A percentile compares a stretch with the other conserved stretches of the same genome.
Evolutionary conservation across 78 protist species (phyloP).

Genomic region (Guillardia theta): DNA sequence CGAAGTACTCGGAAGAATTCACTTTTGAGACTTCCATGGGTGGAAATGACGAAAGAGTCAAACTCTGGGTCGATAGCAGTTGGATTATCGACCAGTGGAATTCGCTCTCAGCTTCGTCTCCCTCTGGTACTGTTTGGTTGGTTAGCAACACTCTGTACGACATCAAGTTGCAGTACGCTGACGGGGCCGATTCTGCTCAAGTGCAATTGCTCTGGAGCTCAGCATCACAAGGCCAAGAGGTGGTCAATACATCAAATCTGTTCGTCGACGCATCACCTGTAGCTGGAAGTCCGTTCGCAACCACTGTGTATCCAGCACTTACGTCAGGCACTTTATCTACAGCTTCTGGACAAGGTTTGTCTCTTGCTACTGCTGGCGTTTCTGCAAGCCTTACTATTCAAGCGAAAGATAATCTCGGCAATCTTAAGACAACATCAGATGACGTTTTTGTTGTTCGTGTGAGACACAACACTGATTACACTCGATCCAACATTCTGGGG

Average conservation of each 20-base stretch:
- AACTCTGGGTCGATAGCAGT: slow-evolving; percentile 22
- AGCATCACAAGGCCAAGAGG: not conserved
- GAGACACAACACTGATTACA: slow-evolving; percentile 2
- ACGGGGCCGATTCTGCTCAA: not conserved
- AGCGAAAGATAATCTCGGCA: slow-evolving; percentile 38
- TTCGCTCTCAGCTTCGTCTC: not conserved
- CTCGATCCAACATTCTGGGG: not conserved
- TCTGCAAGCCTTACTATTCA: slow-evolving; percentile 7
- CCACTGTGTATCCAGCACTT: not conserved
- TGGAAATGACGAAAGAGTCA: not conserved
- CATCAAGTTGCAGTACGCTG: not conserved
- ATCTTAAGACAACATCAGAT: not conserved
- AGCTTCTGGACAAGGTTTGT: not conserved
- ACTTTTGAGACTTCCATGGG: not conserved
- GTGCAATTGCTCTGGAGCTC: not conserved
- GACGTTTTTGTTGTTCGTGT: slow-evolving; percentile 10
- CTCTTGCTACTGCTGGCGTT: slow-evolving; percentile 18
- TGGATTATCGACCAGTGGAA: slow-evolving; percentile 38
- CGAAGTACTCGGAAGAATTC: not conserved
- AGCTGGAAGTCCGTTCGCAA: not conserved
- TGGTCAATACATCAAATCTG: not conserved
- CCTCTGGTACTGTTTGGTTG: not conserved
- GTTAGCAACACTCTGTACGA: not conserved
- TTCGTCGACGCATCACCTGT: not conserved
- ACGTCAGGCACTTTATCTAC: slow-evolving; percentile 2